These are phyloP conservation scores for Sporobolus alterniflorus DNA, from an alignment of 202 grass and related monocot species.

Conservation along the genomic window DNA sequence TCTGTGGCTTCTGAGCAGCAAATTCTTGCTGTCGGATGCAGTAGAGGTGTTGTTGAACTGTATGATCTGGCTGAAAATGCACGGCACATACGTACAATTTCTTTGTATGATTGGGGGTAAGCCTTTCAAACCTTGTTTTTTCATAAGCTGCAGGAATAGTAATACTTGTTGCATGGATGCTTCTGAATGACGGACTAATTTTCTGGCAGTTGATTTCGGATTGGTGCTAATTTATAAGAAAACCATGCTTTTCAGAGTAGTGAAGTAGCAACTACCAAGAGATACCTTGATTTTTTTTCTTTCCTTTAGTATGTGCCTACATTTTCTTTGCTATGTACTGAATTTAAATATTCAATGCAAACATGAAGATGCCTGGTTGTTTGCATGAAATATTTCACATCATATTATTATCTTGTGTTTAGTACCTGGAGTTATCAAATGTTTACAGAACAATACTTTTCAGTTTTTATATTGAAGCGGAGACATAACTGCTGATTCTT, in stretches of 20 bases:
- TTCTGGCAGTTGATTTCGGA: conserved; percentile 17
- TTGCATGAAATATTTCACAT: background rate
- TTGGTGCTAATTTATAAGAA: conserved; percentile 13
- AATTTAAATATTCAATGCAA: background rate
- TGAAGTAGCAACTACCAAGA: background rate
- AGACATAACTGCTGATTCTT: conserved; percentile 21
- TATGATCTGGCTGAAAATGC: conserved; percentile 91
- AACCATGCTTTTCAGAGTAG: background rate
- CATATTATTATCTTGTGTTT: conserved; percentile 22
- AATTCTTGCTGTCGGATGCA: conserved; percentile 92
- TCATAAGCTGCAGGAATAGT: background rate
- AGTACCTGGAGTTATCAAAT: background rate
- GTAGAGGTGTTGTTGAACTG: conserved; percentile 89
- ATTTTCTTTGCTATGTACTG: background rate
- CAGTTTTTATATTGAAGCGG: conserved; percentile 37
- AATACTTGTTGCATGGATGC: background rate
- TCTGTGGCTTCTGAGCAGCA: conserved; percentile 94
- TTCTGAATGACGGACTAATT: conserved; percentile 6
- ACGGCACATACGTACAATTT: conserved; percentile 81
- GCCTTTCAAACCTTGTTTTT: conserved; percentile 15
- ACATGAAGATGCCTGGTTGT: conserved; percentile 2
- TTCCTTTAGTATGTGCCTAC: conserved; percentile 6
- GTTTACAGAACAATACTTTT: too few relatives aligned
- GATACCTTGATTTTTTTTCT: background rate
- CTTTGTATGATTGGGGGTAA: conserved; percentile 98